These are phyloP conservation scores for Corchorus olitorius DNA, from an alignment of 345 rosid species.

Conservation along the genomic window DNA sequence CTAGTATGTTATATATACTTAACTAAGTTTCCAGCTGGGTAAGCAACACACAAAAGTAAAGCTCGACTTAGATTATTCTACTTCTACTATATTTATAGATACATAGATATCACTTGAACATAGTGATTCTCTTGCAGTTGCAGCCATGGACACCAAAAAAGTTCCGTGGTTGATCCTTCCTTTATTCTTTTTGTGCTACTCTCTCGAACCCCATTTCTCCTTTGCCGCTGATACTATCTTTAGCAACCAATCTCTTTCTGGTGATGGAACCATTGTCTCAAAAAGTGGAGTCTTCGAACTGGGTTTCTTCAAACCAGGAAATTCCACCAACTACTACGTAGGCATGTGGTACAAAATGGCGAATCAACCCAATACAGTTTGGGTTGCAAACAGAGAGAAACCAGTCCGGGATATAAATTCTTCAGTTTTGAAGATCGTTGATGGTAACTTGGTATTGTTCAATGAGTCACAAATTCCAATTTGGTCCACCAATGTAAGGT, in stretches of 20 bases:
- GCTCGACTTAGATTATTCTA: no score
- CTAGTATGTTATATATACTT: no score
- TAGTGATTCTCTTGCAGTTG: no score
- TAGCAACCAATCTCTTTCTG: conserved; percentile 51
- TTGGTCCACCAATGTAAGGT: conserved; percentile 56
- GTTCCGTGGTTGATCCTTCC: not conserved
- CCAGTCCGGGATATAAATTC: conserved; percentile 49
- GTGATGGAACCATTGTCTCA: conserved; percentile 57
- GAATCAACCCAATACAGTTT: conserved; percentile 37
- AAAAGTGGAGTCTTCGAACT: conserved; percentile 41
- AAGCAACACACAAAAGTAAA: no score
- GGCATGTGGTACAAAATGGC: conserved; percentile 65
- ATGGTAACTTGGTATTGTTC: conserved; percentile 62
- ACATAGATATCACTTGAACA: no score
- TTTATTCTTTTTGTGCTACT: no score
- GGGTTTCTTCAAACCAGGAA: conserved; percentile 70
- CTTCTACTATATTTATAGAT: no score
- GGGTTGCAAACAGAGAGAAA: conserved; percentile 74
- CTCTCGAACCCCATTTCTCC: conserved; percentile 22
- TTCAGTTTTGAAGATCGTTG: conserved; percentile 49
- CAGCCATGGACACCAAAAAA: not conserved
- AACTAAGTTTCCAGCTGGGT: no score
- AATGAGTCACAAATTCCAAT: conserved; percentile 44
- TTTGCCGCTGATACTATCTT: conserved; percentile 54
- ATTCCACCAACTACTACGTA: conserved; percentile 61